Base-by-base conservation (phyloP, 2,329 filamentous ascomycete species). In the Trichoderma koningiopsis region DNA sequence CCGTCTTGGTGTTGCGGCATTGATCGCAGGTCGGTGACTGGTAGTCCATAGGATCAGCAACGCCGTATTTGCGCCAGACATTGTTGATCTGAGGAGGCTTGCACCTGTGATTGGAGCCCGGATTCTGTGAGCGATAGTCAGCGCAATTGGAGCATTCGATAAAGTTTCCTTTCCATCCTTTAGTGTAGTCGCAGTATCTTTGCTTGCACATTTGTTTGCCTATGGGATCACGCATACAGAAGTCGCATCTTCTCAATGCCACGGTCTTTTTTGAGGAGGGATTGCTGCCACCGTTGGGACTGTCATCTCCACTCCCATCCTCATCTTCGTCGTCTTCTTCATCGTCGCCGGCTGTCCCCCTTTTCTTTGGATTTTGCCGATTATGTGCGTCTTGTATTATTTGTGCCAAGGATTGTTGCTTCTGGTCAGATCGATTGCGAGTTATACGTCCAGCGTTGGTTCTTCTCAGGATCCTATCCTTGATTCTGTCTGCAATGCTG, bases 141-240 rank as follows among this genome's bases (percentile, higher is more conserved):
- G 75, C 71, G 60, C 75, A 77, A 70, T 74, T 76, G 43, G 65
- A 69, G 68, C 75, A 77, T 43, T 76, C 75, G 5, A 75, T 49
- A 57, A 68, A 70, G 8, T 67, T 67, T 1, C 53, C 61, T 8
- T 58, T 67, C 4, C n/a, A 58, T n/a, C 63, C 33, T 53, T 43
- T 65, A 16, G 13, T 3, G 58, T 53, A 69, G 63, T 75, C 65
- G 60, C 75, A 75, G n/a, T 47, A 24, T 31, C 29, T 61, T 14
- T 63, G 14, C 37, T 52, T 10, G 53, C 29, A 7, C 37, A 61
- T 57, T 53, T 49, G 4, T 33, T 47, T 37, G 29, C 63, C 63
- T 29, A 22, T 4, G 29, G 60, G 43, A n/a, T 52, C 63, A 22
- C 3, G 8, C 3, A 8, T 5, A 31, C 63, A 67, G 16, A 67